These are phyloP conservation scores for Xenoacremonium recifei DNA, from an alignment of 2,329 filamentous ascomycete genomes.

Conservation along the genomic window DNA sequence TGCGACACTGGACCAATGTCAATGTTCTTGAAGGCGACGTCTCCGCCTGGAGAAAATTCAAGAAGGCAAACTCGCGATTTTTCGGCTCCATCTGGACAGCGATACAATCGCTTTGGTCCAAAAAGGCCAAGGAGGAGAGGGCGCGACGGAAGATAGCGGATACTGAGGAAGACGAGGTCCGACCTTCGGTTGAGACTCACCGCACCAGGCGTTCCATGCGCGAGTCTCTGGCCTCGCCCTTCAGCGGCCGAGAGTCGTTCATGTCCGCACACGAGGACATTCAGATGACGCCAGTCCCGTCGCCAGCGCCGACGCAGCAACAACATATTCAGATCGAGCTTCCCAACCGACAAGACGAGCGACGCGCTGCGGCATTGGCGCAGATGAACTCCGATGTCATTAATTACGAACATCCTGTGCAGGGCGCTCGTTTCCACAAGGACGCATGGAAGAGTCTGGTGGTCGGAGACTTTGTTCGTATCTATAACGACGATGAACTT, in stretches of 20 bases:
- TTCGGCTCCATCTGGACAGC: conserved; percentile 53
- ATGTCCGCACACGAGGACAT: conserved; percentile 67
- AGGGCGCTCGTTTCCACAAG: conserved; percentile 82
- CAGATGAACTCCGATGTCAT: conserved; percentile 61
- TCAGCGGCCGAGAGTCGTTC: conserved; percentile 54
- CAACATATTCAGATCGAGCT: conserved; percentile 36
- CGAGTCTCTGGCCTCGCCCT: conserved; percentile 44
- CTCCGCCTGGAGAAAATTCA: conserved; percentile 81
- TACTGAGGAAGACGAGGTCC: conserved; percentile 48
- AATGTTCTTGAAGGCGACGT: conserved; percentile 88
- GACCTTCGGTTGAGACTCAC: conserved; percentile 53
- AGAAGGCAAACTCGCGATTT: conserved; percentile 76
- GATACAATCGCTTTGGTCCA: conserved; percentile 48
- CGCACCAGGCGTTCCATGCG: conserved; percentile 34
- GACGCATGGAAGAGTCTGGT: conserved; percentile 94
- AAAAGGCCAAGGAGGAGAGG: conserved; percentile 48
- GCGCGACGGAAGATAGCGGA: conserved; percentile 42
- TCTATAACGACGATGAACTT: conserved; percentile 95
- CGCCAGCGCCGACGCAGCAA: conserved; percentile 67
- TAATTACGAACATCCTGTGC: conserved; percentile 63
- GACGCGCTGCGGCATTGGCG: conserved; percentile 37
- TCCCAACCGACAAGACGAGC: conserved; percentile 34
- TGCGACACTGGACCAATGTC: conserved; percentile 88
- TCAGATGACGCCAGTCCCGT: conserved; percentile 93
- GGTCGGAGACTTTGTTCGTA: conserved; percentile 92